Base-by-base conservation (phyloP, 768 basidiomycete species). In the Daedalea quercina region DNA sequence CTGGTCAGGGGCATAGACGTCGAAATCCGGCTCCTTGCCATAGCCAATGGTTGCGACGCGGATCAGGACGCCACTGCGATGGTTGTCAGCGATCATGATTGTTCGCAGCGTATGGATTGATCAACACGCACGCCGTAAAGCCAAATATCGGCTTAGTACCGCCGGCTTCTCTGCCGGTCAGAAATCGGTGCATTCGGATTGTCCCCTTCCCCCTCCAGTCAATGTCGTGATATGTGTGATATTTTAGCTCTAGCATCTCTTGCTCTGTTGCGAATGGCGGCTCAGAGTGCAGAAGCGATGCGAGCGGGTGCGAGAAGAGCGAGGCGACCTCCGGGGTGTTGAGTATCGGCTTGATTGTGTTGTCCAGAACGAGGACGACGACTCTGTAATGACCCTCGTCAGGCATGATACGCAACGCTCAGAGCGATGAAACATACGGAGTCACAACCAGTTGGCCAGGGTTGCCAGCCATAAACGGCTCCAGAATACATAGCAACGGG, bases 111-210 rank as follows among this genome's bases (percentile, higher is more conserved):
- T 15, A 37, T 12, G 35, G 56, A 3, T 12, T 22, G 37, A 19
- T 44, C 31, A 42, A 9, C 7, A 78, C 87, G 57, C 65, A 94
- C 90, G 91, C 82, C 25, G 92, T 95, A 9, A 95, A 69, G 8
- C 92, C 92, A 58, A 83, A 90, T 0, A 94, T 80, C n/a, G 92
- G 92, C 61, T 91, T 94, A 13, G 90, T 79, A 0, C 92, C 91
- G 13, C 84, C 83, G 2, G 77, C 81, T 64, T 95, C 92, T 40
- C 91, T 73, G 0, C 93, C 93, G 1, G 92, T 95, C 47, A 93
- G 73, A 71, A 95, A 95, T 17, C 76, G 72, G 67, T 94, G 92
- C 57, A 82, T 74, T 22, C 90, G 80, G 17, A 76, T 70, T 6
- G 63, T 64, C 37, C 76, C 69, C 20, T 26, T n/a, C 20, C 73